Evolutionary conservation across 1,139 yeast genomes (phyloP).

Genomic region (Geotrichum klebahnii): DNA sequence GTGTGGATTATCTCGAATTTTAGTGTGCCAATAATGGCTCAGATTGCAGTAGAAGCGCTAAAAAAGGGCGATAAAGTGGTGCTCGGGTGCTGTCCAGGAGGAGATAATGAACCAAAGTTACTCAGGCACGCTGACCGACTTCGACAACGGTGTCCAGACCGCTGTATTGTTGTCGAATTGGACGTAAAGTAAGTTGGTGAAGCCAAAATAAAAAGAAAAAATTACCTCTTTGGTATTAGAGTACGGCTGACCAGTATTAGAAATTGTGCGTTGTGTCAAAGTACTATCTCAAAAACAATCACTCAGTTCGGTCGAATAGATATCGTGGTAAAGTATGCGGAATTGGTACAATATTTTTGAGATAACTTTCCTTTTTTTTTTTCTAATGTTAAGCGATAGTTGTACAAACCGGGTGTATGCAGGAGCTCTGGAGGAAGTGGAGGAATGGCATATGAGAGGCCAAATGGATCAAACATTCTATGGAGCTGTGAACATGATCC

Average conservation of each 20-base stretch:
- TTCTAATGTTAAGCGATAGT: constrained; percentile 9
- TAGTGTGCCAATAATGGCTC: constrained; percentile 25
- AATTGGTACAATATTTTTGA: constrained; percentile 9
- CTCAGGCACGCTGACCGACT: constrained; percentile 18
- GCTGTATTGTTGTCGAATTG: constrained; percentile 27
- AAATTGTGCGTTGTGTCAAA: constrained; percentile 32
- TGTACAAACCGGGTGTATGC: constrained; percentile 26
- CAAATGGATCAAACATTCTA: constrained; percentile 35
- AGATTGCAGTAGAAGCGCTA: constrained; percentile 27
- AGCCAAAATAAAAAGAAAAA: too few species aligned
- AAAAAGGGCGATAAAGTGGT: constrained; percentile 28
- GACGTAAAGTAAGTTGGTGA: constrained; percentile 24
- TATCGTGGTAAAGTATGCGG: constrained; percentile 29
- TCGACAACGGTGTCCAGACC: constrained; percentile 24
- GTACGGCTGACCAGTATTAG: constrained; percentile 1
- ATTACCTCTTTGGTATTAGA: background rate
- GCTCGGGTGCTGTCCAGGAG: constrained; percentile 24
- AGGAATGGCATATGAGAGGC: constrained; percentile 34
- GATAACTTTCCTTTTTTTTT: too few species aligned
- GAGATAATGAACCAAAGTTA: constrained; percentile 20
- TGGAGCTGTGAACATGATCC: constrained; percentile 34
- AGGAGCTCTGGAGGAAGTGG: constrained; percentile 36
- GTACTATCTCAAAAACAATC: constrained; percentile 31
- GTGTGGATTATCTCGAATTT: constrained; percentile 31
- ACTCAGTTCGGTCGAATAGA: constrained; percentile 32